Base-by-base conservation (phyloP, 306 rosid species). In the Cucumis cinereus region DNA sequence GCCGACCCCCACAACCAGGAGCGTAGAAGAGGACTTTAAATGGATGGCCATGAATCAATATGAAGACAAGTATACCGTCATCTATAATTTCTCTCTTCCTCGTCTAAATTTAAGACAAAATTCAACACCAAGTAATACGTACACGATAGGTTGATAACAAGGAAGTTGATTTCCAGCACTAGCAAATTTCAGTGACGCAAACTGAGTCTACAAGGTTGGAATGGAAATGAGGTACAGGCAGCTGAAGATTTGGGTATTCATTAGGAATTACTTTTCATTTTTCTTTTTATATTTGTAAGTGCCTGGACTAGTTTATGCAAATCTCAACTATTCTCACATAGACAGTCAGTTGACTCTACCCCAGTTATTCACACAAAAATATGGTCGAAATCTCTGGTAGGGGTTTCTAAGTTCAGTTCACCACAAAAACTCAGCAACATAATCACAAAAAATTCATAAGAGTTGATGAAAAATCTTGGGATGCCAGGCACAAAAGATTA, bases 61-160 rank as follows among this genome's bases (percentile, higher is more conserved):
- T 61, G 41, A 7, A 17, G 41, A 15, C 4, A 16, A 33, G 45
- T 63, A 30, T 17, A 33, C 23, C 43, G 47, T 57, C 54, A 47
- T 68, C 62, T 76, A 81, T 23, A 70, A 59, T 19, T 85, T 79
- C 24, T 68, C 79, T 87, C 83, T 66, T 89, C 89, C 69, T 87
- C 89, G 86, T 85, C 82, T 10, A 8, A 54, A 76, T 79, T 73
- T 13, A 58, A 49, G 33, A 73, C 43, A 17, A 19, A 73, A 30
- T 56, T 74, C 50, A 54, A 54, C 20, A 20, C 59, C 52, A 28
- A 73, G 22, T 45, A 69, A 69, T 69, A 49, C 22, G 75, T 22
- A 69, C 11, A 41, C 9, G 28, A 64, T n/a, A 61, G 28, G 22
- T 30, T 61, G 68, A 30, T n/a, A 67, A 38, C n/a, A 40, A 67